Evolutionary conservation across 2,329 filamentous ascomycete genomes (phyloP), one percentile per base, ranked within the genome.

Genomic region (Pseudogymnoascus sp.): DNA sequence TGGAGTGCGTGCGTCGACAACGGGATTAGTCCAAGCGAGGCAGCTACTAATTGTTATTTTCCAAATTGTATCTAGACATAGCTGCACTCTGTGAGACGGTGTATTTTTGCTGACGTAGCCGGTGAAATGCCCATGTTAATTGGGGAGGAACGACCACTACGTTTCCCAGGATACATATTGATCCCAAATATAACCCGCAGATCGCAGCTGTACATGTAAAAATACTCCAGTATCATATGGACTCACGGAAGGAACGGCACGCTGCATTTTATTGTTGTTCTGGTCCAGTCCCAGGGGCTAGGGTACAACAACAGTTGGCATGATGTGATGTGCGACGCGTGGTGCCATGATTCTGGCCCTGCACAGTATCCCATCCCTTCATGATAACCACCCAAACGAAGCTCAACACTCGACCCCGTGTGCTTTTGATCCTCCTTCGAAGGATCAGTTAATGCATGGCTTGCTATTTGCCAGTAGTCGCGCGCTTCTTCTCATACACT

Each of bases 151-250:
- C 29, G 50, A 26, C 26, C n/a, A 4, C 10, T 33, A 4, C 29
- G 6, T 7, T 56, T 19, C 50, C 50, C n/a, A 6, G 26, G 8
- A 56, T 19, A 14, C n/a, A 56, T 56, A 56, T 56, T 56, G 50
- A 56, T 33, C n/a, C 50, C n/a, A 56, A 56, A 56, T 56, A 56
- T 56, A 56, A 56, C 26, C 29, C 50, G 26, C 16, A 56, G 50
- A 19, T 56, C 26, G 29, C 26, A 33, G 29, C n/a, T 33, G 26
- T 33, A 33, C n/a, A 4, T 33, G 29, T 56, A 53, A 53, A 53
- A 24, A 31, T 31, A 53, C 3, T 6, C 24, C 26, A 11, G 14
- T 31, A 53, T 29, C 31, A 56, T 56, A 33, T 33, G n/a, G 29
- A 2, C 16, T 33, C 29, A 33, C 50, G 50, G 50, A 56, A 31